Evolutionary conservation across 2,329 filamentous ascomycete species (phyloP), one percentile per base, ranked within the genome.

Genomic region (Neopestalotiopsis rosae): DNA sequence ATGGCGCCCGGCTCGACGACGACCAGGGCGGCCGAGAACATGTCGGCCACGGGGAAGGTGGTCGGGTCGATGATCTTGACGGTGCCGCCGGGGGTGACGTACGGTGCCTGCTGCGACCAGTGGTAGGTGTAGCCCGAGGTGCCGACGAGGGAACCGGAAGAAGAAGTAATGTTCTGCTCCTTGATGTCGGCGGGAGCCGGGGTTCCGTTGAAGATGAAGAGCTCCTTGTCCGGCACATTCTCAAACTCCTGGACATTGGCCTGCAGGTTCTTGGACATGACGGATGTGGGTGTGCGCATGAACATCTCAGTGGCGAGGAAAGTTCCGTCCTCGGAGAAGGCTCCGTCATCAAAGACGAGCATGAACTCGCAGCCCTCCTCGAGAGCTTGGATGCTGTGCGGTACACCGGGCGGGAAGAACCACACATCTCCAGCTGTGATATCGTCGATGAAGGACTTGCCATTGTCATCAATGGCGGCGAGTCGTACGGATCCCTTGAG

Each of bases 1-100:
- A 91, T 88, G 1, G 88, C 88, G n/a, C 89, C 89, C 0, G 89
- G 88, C 72, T 89, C 81, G 40, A 90, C 80, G 2, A 85, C 87
- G 10, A 90, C 86, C 1, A 90, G 80, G 0, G 87, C 88, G 0
- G 85, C 84, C 3, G 88, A 86, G 75, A 90, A 89, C 67, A 81
- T 83, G 12, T 75, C 76, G 0, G 89, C 86, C 34, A 89, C 79
- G 5, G 89, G 89, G 78, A 91, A 91, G 1, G 83, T 88, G 0
- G 78, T 75, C 0, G 87, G 83, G 73, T 91, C 89, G 6, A 90
- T 75, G 67, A 90, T 86, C 79, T 90, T 90, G 72, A 90, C 86
- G 1, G 81, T 84, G 5, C 88, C 89, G 40, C 88, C 88, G 0
- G 87, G 85, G 0, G 86, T 84, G 42, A 78, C 75, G 73, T 85